Conservation (phyloP, 495 filamentous ascomycete species). For the Annulohypoxylon moriforme region DNA sequence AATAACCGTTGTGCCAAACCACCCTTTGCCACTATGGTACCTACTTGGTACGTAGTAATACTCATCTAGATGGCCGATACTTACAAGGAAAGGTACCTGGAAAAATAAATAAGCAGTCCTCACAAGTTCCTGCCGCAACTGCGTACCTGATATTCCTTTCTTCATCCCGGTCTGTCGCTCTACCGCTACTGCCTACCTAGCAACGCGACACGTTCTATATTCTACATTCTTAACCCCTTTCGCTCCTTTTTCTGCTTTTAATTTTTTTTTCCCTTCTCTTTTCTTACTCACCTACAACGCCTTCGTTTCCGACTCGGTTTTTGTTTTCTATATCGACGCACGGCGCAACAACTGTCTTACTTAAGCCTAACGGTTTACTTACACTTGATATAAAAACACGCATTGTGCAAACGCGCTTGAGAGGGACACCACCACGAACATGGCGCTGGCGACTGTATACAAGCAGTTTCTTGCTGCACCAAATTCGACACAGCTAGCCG, state of each 20-base stretch:
- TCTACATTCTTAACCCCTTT: slow-evolving; percentile 12
- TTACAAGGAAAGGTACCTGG: no score
- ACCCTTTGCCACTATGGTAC: no score
- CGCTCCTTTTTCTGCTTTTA: neutral
- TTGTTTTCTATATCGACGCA: neutral
- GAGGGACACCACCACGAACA: slow-evolving; percentile 43
- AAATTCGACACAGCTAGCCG: slow-evolving; percentile 70
- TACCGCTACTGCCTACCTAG: slow-evolving; percentile 9
- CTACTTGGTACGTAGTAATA: neutral
- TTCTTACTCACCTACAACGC: slow-evolving; percentile 7
- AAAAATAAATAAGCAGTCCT: slow-evolving; percentile 27
- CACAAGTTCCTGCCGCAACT: slow-evolving; percentile 24
- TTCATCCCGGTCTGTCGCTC: slow-evolving; percentile 14
- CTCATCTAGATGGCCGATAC: no score
- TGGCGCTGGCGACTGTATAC: slow-evolving; percentile 79
- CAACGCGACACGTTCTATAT: slow-evolving; percentile 30
- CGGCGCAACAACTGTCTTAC: neutral
- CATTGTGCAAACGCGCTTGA: slow-evolving; percentile 21
- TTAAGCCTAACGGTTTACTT: neutral
- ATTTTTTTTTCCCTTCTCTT: neutral
- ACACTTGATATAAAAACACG: neutral
- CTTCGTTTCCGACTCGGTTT: neutral
- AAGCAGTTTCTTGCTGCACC: slow-evolving; percentile 81
- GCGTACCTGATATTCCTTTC: slow-evolving; percentile 18
- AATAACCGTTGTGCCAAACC: no score